Base-by-base conservation (phyloP, 768 basidiomycete species). In the Pleurotus citrinopileatus region DNA sequence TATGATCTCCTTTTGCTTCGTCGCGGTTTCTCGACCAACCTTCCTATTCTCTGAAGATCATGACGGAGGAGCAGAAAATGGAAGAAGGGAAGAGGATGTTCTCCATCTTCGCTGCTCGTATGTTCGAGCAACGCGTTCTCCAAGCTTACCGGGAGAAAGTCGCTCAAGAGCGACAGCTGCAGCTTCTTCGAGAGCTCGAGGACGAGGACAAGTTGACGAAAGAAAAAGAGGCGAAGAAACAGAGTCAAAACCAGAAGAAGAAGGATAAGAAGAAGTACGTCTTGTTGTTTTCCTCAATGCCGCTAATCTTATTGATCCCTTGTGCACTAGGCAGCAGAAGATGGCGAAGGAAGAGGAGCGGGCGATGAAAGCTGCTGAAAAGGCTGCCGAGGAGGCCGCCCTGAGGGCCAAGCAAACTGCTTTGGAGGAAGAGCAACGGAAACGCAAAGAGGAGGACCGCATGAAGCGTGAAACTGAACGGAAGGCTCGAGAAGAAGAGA, bases 51-150 rank as follows among this genome's bases (percentile, higher is more conserved):
- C 48, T 48, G 19, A 60, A 88, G 85, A 76, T 81, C 43, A 83
- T 96, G 82, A 94, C 95, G 2, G 95, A 98, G 69, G 91, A 93
- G 70, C 92, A 98, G 73, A 95, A 96, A 73, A 95, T 96, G 89
- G 96, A 98, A 70, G 97, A 98, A 73, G 97, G 97, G 60, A 94
- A 95, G 70, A 84, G 92, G 47, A 99, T 99, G 97, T 99, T 99
- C 76, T 94, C 94, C 59, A 97, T 99, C 71, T 99, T 99, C 63
- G 97, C 97, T 13, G 97, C 97, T 38, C 85, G 97, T 52, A 97
- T 98, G 95, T 98, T 99, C 69, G 97, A 99, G 73, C 96, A 98
- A 71, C 87, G 97, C 20, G 97, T 98, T 34, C 83, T 97, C 52
- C 89, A 94, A 63, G 94, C 96, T 12, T 98, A 96, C 65, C 89